Base-by-base conservation (phyloP, 2,329 filamentous ascomycete species). In the Aspergillus hortae region DNA sequence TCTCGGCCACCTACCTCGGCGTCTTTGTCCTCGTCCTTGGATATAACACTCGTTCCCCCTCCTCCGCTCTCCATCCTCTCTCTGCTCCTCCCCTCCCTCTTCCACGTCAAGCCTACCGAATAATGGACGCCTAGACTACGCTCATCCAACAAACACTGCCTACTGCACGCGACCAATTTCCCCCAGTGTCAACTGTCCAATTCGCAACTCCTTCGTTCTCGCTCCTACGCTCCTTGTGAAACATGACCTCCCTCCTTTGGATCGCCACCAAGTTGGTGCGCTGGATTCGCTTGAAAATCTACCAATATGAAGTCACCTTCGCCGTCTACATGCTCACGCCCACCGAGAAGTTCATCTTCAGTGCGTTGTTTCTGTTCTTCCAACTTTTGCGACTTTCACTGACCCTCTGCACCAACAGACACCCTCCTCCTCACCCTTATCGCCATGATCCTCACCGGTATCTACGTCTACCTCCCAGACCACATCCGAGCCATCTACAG, bases 261-360 rank as follows among this genome's bases (percentile, higher is more conserved):
- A 47, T 67, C 55, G 73, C 81, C 10, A 76, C 78, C 23, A 73
- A 74, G 30, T 69, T 95, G 64, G 82, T 89, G 59, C 86, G 87
- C 72, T 96, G 92, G 90, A 80, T 97, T 61, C 86, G 91, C 74
- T 84, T 92, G 73, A 99, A 99, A 81, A 86, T 92, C 71, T 96
- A 97, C 79, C 94, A 97, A 79, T 91, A 97, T 70, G 94, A 99
- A 77, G 92, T 97, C 71, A 96, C 92, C 11, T 94, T 95, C 74
- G 88, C 89, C 55, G 83, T 97, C 23, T 97, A 99, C 80, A 97
- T 99, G 89, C 87, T 96, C 64, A 96, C 92, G 35, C 88, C 91
- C 1, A 91, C 88, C 48, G 94, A 99, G 79, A 96, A 96, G 73
- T 92, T 96, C 74, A 87, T 96, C 64, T 95, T 97, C 76, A 97